Percentiles rank a stretch among this genome's conserved stretches.
Evolutionary conservation across 768 basidiomycete genomes (phyloP).

Genomic region (Lactarius hatsudake): DNA sequence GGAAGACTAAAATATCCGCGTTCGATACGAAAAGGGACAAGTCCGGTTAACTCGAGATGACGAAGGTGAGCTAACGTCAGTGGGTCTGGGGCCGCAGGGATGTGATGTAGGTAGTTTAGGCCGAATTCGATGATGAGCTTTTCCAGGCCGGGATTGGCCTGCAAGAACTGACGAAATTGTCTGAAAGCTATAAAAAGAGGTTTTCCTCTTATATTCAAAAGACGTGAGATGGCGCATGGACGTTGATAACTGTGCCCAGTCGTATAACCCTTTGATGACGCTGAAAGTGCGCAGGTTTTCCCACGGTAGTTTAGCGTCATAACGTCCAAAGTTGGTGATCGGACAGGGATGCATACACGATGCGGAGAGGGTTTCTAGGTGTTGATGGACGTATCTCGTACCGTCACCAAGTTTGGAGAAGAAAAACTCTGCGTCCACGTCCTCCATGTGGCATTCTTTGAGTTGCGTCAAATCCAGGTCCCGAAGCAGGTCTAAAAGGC

Average conservation of each 20-base stretch:
- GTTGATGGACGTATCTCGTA: no score
- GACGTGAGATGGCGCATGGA: constrained; percentile 20
- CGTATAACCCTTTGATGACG: constrained; percentile 4
- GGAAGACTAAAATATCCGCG: constrained; percentile 17
- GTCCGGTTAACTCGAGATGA: constrained; percentile 19
- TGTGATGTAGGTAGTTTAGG: no score
- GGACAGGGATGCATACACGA: neutral
- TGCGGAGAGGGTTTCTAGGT: constrained; percentile 10
- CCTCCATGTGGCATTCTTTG: constrained; percentile 12
- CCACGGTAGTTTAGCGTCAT: neutral
- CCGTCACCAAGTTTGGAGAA: neutral
- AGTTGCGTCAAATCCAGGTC: constrained; percentile 3
- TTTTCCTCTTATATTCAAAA: constrained; percentile 19
- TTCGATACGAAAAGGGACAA: neutral
- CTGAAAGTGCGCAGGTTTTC: constrained; percentile 2
- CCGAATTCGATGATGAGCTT: constrained; percentile 18
- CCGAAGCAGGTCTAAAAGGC: neutral
- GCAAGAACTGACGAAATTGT: constrained; percentile 27
- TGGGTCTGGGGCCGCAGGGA: neutral
- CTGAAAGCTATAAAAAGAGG: neutral
- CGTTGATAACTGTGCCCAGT: neutral
- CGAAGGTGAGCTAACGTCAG: constrained; percentile 20
- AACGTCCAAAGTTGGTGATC: neutral
- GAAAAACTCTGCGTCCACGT: constrained; percentile 2
- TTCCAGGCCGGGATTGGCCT: constrained; percentile 28